Evolutionary conservation across 1,284 basidiomycete genomes (phyloP).

Genomic region (Ganoderma leucocontextum): DNA sequence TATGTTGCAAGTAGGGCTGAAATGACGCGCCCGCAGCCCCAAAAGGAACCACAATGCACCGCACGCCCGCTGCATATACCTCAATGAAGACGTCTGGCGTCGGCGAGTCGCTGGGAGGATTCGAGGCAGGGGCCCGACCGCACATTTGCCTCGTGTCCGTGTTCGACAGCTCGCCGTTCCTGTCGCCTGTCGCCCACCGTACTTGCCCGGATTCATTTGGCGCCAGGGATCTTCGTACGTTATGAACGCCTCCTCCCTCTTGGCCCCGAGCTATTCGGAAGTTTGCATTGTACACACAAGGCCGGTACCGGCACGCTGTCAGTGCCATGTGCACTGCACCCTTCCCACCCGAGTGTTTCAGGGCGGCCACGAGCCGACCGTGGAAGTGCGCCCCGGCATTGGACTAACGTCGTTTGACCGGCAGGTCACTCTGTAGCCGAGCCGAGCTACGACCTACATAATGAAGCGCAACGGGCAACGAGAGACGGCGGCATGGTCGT

Average conservation of each 20-base stretch:
- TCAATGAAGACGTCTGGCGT: background rate
- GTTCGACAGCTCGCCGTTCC: background rate
- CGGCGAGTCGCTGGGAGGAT: background rate
- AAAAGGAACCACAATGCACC: background rate
- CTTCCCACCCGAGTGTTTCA: background rate
- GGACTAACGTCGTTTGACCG: background rate
- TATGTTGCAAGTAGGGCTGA: background rate
- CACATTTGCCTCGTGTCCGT: background rate
- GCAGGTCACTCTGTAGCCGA: background rate
- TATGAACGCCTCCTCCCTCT: background rate
- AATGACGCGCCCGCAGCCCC: background rate
- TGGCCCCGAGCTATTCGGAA: background rate
- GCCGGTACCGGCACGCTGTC: background rate
- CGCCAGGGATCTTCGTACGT: conserved; percentile 4
- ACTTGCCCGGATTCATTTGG: background rate
- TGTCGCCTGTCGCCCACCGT: background rate
- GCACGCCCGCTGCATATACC: background rate
- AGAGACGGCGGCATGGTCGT: background rate
- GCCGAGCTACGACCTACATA: background rate
- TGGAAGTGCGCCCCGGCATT: background rate
- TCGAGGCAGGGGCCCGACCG: background rate
- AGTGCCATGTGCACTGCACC: background rate
- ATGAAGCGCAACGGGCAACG: background rate
- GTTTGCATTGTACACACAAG: background rate
- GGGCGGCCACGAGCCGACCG: background rate